Percentiles rank a stretch among this genome's conserved stretches.
These are phyloP conservation scores for Citrullus colocynthis DNA, from an alignment of 306 rosid genomes.

Conservation along the genomic window DNA sequence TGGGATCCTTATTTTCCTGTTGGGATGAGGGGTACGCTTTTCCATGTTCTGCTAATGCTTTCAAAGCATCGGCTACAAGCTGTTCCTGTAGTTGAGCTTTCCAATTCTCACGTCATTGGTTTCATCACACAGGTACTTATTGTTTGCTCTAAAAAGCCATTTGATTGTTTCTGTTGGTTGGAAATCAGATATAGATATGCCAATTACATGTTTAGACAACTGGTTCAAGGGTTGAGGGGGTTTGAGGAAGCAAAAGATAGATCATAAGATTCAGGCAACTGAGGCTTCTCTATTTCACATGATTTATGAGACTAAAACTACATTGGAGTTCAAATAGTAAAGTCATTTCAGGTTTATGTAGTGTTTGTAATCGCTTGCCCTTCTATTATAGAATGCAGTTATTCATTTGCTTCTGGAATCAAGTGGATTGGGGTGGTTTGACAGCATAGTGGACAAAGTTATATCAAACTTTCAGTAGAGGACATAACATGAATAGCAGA, in stretches of 20 bases:
- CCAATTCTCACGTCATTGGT: constrained; percentile 30
- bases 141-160: too few species aligned
- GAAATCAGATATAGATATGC: too few species aligned
- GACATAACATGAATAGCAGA: background rate
- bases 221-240: background rate
- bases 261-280: background rate
- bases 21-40: constrained; percentile 33
- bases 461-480: constrained; percentile 36
- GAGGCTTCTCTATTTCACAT: too few species aligned
- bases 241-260: background rate
- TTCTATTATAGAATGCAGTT: constrained; percentile 34
- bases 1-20: constrained; percentile 64
- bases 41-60: constrained; percentile 51
- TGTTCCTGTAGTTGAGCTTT: constrained; percentile 41
- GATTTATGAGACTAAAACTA: background rate
- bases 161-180: too few species aligned
- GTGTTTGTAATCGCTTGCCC: background rate
- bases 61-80: constrained; percentile 43
- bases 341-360: background rate
- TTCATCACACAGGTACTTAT: constrained; percentile 41
- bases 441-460: constrained; percentile 34
- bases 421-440: constrained; percentile 51
- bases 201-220: background rate
- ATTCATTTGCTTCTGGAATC: constrained; percentile 51
- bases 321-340: background rate